Evolutionary conservation across 1,139 yeast genomes (phyloP).

Genomic region (Protomyces macrosporus): DNA sequence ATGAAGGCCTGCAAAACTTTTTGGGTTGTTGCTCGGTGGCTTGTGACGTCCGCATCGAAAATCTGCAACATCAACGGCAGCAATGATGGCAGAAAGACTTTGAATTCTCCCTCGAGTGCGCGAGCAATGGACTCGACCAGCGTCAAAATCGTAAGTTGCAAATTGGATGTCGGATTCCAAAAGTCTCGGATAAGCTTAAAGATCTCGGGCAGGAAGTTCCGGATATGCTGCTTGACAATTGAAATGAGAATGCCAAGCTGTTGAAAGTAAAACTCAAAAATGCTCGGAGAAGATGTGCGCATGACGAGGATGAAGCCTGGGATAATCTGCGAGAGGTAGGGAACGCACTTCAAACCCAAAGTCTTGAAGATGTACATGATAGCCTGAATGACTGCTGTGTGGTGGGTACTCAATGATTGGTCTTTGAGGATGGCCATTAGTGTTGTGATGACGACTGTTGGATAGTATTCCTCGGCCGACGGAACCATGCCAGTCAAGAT

Average conservation of each 20-base stretch:
- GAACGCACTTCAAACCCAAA: conserved; percentile 79
- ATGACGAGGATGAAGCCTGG: conserved; percentile 84
- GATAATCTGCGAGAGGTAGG: conserved; percentile 76
- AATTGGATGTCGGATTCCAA: conserved; percentile 50
- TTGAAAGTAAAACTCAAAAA: conserved; percentile 84
- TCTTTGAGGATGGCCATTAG: conserved; percentile 79
- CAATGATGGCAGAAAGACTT: conserved; percentile 70
- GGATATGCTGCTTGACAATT: conserved; percentile 83
- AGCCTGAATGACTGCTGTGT: conserved; percentile 85
- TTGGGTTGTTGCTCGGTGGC: conserved; percentile 56
- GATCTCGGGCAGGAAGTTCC: conserved; percentile 75
- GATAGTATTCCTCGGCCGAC: conserved; percentile 86
- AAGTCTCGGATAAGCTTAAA: conserved; percentile 71
- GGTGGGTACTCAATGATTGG: conserved; percentile 76
- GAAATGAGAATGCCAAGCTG: conserved; percentile 74
- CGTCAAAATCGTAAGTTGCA: conserved; percentile 74
- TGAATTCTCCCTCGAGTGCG: conserved; percentile 89
- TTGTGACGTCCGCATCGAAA: conserved; percentile 68
- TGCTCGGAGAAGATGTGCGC: conserved; percentile 73
- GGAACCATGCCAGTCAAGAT: conserved; percentile 94
- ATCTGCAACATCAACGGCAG: conserved; percentile 71
- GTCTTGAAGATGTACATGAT: conserved; percentile 86
- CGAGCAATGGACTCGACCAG: conserved; percentile 78
- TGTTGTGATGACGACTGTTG: conserved; percentile 86
- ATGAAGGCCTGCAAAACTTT: conserved; percentile 80